Conservation (phyloP, 2,329 filamentous ascomycete species). For the Aspergillus flavus region DNA sequence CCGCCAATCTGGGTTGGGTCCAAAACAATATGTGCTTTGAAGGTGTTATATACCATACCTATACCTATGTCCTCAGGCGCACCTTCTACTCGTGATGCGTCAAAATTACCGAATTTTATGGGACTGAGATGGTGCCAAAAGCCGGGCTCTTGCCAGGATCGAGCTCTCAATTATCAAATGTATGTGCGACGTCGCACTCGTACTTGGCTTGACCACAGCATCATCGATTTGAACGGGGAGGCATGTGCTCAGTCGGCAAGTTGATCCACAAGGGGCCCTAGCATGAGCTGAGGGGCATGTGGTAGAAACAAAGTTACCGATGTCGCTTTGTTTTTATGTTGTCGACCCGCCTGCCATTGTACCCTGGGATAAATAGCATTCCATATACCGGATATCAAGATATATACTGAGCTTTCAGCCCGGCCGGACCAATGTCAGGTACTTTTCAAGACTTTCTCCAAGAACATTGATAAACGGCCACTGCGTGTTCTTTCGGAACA, state of each 20-base stretch:
- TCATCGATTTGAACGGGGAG: neutral
- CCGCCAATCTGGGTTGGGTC: neutral
- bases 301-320: neutral
- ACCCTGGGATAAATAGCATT: neutral
- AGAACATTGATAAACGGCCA: conserved; percentile 39
- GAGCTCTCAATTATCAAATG: neutral
- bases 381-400: neutral
- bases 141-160: neutral
- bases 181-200: neutral
- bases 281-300: neutral
- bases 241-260: neutral
- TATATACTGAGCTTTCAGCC: conserved; percentile 5
- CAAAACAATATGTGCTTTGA: neutral
- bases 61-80: neutral
- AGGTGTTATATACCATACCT: neutral
- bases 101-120: neutral
- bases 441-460: conserved; percentile 34
- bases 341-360: neutral
- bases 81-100: neutral
- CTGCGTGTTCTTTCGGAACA: conserved; percentile 36
- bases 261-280: neutral
- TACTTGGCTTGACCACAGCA: neutral
- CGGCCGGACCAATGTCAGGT: conserved; percentile 27
- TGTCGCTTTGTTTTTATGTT: neutral
- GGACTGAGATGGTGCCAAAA: neutral